These are phyloP conservation scores for Metroxylon sagu DNA, from an alignment of 176 grass and related monocot species.

Conservation along the genomic window DNA sequence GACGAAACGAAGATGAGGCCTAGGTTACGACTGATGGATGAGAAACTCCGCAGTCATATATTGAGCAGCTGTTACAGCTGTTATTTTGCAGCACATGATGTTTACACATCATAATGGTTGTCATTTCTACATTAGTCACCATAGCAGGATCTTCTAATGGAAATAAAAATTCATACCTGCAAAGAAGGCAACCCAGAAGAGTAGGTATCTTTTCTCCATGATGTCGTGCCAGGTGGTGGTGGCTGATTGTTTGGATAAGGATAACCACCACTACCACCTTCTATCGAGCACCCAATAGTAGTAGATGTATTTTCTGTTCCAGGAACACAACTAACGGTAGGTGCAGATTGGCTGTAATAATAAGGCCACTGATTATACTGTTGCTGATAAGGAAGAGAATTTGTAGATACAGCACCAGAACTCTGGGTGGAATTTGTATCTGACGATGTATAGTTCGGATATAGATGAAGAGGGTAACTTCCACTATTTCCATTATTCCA, in stretches of 20 bases:
- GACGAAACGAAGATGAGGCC: no score
- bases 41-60: no score
- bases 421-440: slow-evolving; percentile 41
- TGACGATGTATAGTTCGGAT: slow-evolving; percentile 50
- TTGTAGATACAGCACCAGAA: slow-evolving; percentile 44
- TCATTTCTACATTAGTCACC: background rate
- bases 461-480: slow-evolving; percentile 35
- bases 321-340: slow-evolving; percentile 38
- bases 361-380: slow-evolving; percentile 75
- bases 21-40: no score
- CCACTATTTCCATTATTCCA: slow-evolving; percentile 37
- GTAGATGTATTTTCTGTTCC: slow-evolving; percentile 29
- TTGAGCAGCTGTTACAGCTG: no score
- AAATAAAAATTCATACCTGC: slow-evolving; percentile 49
- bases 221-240: slow-evolving; percentile 83
- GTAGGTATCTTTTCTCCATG: slow-evolving; percentile 57
- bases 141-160: background rate
- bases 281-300: slow-evolving; percentile 22
- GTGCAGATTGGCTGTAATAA: slow-evolving; percentile 54
- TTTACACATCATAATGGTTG: background rate
- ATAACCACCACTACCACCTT: slow-evolving; percentile 40
- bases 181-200: slow-evolving; percentile 39
- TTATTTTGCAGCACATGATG: background rate
- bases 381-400: slow-evolving; percentile 68
- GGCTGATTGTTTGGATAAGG: slow-evolving; percentile 67